Evolutionary conservation across 2,329 filamentous ascomycete species (phyloP), one percentile per base, ranked within the genome.

Genomic region (Orbilia blumenaviensis): DNA sequence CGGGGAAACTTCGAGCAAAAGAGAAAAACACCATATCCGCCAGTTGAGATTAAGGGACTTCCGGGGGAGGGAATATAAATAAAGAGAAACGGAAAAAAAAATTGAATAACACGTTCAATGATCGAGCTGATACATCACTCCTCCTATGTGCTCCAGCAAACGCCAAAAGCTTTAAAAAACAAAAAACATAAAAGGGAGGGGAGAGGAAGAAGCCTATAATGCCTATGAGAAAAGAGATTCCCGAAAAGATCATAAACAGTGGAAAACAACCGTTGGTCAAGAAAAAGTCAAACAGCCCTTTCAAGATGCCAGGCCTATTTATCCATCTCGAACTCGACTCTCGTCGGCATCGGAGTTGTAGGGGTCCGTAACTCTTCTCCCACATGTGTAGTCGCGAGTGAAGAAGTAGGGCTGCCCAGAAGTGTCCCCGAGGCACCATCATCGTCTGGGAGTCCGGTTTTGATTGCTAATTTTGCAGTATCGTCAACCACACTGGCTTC

Each of bases 401-500:
- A 62, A 12, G 34, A 25, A 12, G 46, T 63, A 14, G 62, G 71
- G 36, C 56, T 75, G 6, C 80, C 79, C 4, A 79, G 78, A n/a
- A 82, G 80, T 52, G 77, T 78, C 5, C 54, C 77, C 18, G 63
- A 52, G 38, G 66, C 67, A 23, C 38, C 54, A 32, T 38, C 77
- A 50, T 66, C 78, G 16, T 58, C 79, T 36, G 81, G 78, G 0
- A 81, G 80, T 10, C 1, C 81, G 80, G 54, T 81, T 81, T 23
- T 84, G 80, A 78, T 81, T 38, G 58, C 18, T 38, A 63, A 27
- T 56, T 64, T 69, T 50, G 36, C 77, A 58, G 32, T 50, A 1
- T 73, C 87, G 10, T 87, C 87, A 0, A 76, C 72, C 3, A 91
- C 89, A 78, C 89, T 88, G 1, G 89, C 91, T 81, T 94, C 92